phyloP scores from a whole-genome alignment of 176 grass and related monocot genomes.

The Phyllostachys edulis region DNA sequence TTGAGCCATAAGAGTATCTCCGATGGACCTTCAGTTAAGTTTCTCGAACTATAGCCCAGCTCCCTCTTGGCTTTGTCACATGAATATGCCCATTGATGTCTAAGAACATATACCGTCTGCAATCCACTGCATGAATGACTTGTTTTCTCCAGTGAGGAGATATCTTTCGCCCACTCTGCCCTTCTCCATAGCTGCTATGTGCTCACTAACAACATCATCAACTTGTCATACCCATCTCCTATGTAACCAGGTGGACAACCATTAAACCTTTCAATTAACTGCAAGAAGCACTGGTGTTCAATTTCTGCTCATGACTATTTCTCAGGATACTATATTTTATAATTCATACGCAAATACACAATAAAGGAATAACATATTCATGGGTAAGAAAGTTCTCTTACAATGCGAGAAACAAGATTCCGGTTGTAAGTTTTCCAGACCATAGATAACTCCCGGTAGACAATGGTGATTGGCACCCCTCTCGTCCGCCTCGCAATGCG shows the following conservation, averaged over 20 bases:
- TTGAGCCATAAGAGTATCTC: no score
- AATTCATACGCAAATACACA: background rate
- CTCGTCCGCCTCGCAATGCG: conserved; percentile 70
- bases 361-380: conserved; percentile 10
- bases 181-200: conserved; percentile 81
- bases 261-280: conserved; percentile 95
- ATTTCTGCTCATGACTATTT: conserved; percentile 29
- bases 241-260: conserved; percentile 85
- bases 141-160: conserved; percentile 81
- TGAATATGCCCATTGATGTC: no score
- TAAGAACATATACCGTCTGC: no score
- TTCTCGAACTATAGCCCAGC: no score
- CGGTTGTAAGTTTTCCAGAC: conserved; percentile 77
- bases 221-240: conserved; percentile 75
- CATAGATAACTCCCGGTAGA: conserved; percentile 91
- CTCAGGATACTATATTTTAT: conserved; percentile 1
- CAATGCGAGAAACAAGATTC: conserved; percentile 78
- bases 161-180: conserved; percentile 79
- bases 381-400: conserved; percentile 44
- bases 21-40: no score
- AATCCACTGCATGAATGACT: conserved; percentile 60
- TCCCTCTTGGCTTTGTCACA: no score
- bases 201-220: conserved; percentile 85
- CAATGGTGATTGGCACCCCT: conserved; percentile 66
- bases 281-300: conserved; percentile 26